Evolutionary conservation across 2,329 filamentous ascomycete species (phyloP), one percentile per base, ranked within the genome.

Genomic region (Neonectria punicea): DNA sequence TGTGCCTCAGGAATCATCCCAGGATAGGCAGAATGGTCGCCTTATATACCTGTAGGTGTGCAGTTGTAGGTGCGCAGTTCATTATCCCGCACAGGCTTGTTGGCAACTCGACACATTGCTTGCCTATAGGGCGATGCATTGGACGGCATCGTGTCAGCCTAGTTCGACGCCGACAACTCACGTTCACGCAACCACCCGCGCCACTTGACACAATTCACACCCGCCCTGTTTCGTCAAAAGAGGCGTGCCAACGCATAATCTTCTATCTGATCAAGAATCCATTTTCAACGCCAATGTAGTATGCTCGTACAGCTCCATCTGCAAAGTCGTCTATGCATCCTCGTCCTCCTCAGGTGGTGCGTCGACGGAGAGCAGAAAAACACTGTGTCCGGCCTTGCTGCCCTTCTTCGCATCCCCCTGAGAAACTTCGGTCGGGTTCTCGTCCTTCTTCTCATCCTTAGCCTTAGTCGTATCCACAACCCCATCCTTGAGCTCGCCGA

Each of bases 401-500:
- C 54, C 50, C 20, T 67, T 63, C 39, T 67, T 64, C 30, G 61
- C 62, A 39, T 70, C 65, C 30, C 67, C 70, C 6, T 32, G 16
- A 7, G 62, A 56, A 25, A 58, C 64, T 55, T 66, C 66, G 5
- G 30, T 61, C 36, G 62, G 62, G 28, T 62, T 69, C n/a, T 73
- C 58, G 0, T 67, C 65, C 34, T 72, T 70, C 7, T 77, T 67
- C 53, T 76, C 74, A 6, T 74, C 68, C 22, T 75, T 69, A 34
- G 74, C 69, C 55, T 78, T 77, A 9, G 72, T 79, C 43, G 67
- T 79, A 49, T 80, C 77, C 1, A 79, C 74, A n/a, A 81, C 74
- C 4, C 79, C 78, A 6, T 82, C 72, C 58, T 80, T 73, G 3
- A 81, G 69, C 47, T 79, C 75, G 18, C 79, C 77, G 25, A 82